Evolutionary conservation across 805 yeast species (phyloP).

Genomic region (Sporopachydermia quercuum): DNA sequence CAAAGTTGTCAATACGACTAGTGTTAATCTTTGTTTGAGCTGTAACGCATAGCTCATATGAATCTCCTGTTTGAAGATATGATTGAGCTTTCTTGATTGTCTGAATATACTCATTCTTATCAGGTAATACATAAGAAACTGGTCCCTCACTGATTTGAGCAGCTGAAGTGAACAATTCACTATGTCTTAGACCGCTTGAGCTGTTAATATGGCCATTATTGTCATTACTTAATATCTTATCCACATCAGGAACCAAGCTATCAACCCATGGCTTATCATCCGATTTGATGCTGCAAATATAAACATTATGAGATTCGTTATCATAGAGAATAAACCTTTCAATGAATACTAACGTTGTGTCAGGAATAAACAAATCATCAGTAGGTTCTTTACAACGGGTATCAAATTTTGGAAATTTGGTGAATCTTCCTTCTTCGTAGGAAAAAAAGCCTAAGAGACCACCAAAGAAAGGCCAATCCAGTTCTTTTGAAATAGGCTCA

Average conservation of each 20-base stretch:
- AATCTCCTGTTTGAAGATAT: slow-evolving; percentile 63
- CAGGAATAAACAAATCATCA: slow-evolving; percentile 34
- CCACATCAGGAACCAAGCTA: slow-evolving; percentile 6
- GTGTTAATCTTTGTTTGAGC: slow-evolving; percentile 49
- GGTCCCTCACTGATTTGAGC: slow-evolving; percentile 17
- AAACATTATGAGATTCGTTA: slow-evolving; percentile 28
- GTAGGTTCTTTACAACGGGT: slow-evolving; percentile 24
- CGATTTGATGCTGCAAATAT: slow-evolving; percentile 34
- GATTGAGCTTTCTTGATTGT: slow-evolving; percentile 53
- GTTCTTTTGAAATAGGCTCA: slow-evolving; percentile 15
- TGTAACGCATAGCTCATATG: slow-evolving; percentile 87
- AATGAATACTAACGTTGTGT: slow-evolving; percentile 57
- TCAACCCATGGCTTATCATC: slow-evolving; percentile 27
- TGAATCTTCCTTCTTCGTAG: slow-evolving; percentile 67
- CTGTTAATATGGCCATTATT: slow-evolving; percentile 6
- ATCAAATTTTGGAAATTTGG: slow-evolving; percentile 12
- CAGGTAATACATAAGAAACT: slow-evolving; percentile 27
- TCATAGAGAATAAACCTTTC: slow-evolving; percentile 50
- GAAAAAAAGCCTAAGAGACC: slow-evolving; percentile 79
- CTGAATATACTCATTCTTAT: slow-evolving; percentile 33
- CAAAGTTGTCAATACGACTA: slow-evolving; percentile 47
- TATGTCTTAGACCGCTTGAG: slow-evolving; percentile 20
- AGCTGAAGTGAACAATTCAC: slow-evolving; percentile 16
- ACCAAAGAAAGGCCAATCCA: slow-evolving; percentile 68
- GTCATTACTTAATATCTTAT: background rate